Conservation (phyloP, 495 filamentous ascomycete genomes). For the Neurospora tetrasperma region DNA sequence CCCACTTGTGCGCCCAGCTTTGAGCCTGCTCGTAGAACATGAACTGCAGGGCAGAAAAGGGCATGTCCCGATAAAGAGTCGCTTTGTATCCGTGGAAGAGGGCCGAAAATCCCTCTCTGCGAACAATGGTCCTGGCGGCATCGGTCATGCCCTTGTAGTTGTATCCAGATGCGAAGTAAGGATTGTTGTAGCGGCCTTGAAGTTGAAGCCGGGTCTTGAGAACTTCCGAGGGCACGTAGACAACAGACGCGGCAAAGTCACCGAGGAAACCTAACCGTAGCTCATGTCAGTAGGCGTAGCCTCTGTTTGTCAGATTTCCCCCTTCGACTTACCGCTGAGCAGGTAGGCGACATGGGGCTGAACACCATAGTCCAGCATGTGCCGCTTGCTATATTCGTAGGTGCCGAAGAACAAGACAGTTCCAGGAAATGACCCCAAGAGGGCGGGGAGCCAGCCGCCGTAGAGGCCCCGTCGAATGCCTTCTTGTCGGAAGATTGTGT, state of each 20-base stretch:
- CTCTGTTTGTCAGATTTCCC: neutral
- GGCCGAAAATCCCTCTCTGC: conserved; percentile 69
- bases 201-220: conserved; percentile 91
- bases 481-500: conserved; percentile 87
- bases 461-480: conserved; percentile 84
- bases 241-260: conserved; percentile 79
- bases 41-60: conserved; percentile 92
- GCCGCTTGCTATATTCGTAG: conserved; percentile 89
- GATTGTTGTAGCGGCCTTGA: conserved; percentile 91
- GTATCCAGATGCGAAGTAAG: conserved; percentile 82
- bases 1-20: conserved; percentile 63
- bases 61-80: conserved; percentile 87
- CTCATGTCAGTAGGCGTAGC: conserved; percentile 14
- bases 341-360: conserved; percentile 75
- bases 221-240: conserved; percentile 95
- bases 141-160: conserved; percentile 78
- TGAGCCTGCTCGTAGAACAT: conserved; percentile 97
- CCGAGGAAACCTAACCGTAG: conserved; percentile 62
- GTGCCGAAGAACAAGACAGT: conserved; percentile 93
- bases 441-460: conserved; percentile 78
- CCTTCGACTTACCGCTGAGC: conserved; percentile 49
- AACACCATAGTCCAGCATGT: conserved; percentile 73
- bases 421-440: conserved; percentile 86
- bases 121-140: conserved; percentile 73
- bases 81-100: conserved; percentile 92